phyloP scores from a whole-genome alignment of 2,329 filamentous ascomycete genomes.

The Mycosphaerelloides madeirae region DNA sequence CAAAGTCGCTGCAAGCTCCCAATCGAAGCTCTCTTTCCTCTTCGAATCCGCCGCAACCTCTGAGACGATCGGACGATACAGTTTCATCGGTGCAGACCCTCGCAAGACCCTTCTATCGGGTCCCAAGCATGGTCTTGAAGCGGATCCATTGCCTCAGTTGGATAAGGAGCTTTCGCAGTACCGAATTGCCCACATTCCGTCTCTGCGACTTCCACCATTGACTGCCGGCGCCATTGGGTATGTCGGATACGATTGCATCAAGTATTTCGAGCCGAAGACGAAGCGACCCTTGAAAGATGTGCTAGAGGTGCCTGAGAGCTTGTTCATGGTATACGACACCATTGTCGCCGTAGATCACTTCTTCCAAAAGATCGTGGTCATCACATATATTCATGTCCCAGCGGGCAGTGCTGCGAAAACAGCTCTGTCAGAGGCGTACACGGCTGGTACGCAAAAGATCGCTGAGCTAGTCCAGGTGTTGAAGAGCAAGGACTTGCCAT shows the following conservation, averaged over 20 bases:
- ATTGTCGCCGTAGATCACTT: conserved; percentile 94
- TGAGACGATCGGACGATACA: conserved; percentile 90
- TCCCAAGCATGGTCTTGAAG: conserved; percentile 74
- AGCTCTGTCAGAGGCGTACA: conserved; percentile 64
- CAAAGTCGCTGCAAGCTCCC: conserved; percentile 73
- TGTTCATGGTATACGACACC: conserved; percentile 97
- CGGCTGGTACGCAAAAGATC: conserved; percentile 60
- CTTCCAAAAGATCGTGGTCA: conserved; percentile 85
- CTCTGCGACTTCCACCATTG: conserved; percentile 75
- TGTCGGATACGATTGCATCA: conserved; percentile 94
- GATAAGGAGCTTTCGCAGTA: conserved; percentile 74
- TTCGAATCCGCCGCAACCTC: conserved; percentile 91
- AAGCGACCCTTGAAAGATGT: conserved; percentile 76
- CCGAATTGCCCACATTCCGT: conserved; percentile 77
- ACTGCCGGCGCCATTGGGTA: conserved; percentile 93
- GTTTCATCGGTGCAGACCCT: conserved; percentile 80
- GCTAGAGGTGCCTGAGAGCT: conserved; percentile 80
- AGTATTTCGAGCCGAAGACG: conserved; percentile 98
- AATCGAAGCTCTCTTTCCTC: conserved; percentile 80
- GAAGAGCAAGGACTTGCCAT: conserved; percentile 67
- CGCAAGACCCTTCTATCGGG: conserved; percentile 82
- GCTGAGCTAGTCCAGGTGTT: conserved; percentile 66
- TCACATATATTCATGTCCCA: conserved; percentile 76
- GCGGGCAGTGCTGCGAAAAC: conserved; percentile 34
- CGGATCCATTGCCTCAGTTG: conserved; percentile 78